Conservation (phyloP, 805 yeast species). For the Lachancea meyersii region DNA sequence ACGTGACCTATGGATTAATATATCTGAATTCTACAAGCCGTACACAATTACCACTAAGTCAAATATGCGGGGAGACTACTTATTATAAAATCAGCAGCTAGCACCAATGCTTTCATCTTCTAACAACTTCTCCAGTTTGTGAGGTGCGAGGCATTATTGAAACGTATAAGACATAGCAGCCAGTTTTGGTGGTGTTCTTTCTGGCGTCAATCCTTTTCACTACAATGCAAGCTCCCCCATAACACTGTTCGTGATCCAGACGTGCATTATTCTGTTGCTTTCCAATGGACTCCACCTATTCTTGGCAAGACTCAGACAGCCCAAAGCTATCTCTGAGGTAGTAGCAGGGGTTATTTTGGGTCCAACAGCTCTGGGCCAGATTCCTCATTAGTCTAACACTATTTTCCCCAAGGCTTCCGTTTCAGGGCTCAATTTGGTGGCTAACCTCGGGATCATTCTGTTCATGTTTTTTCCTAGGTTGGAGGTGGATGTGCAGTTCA, state of each 20-base stretch:
- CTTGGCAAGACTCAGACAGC: slow-evolving; percentile 57
- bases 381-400: slow-evolving; percentile 57
- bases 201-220: slow-evolving; percentile 64
- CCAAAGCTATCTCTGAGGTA: slow-evolving; percentile 78
- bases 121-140: no score
- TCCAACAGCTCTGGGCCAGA: slow-evolving; percentile 66
- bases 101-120: no score
- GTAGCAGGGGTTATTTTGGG: slow-evolving; percentile 70
- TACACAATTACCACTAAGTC: no score
- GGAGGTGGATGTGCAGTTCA: slow-evolving; percentile 66
- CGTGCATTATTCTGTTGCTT: slow-evolving; percentile 50
- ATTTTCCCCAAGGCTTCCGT: slow-evolving; percentile 62
- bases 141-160: no score
- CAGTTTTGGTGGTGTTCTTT: slow-evolving; percentile 57
- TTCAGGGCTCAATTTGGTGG: slow-evolving; percentile 58
- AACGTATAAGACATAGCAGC: no score
- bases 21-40: no score
- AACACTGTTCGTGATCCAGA: slow-evolving; percentile 66
- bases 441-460: slow-evolving; percentile 69
- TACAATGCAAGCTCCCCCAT: slow-evolving; percentile 55
- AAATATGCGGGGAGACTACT: no score
- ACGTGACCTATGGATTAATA: no score
- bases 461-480: slow-evolving; percentile 72
- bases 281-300: slow-evolving; percentile 60
- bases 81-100: no score